Conservation (phyloP, 2,329 filamentous ascomycete genomes). For the Pseudogymnoascus verrucosus region DNA sequence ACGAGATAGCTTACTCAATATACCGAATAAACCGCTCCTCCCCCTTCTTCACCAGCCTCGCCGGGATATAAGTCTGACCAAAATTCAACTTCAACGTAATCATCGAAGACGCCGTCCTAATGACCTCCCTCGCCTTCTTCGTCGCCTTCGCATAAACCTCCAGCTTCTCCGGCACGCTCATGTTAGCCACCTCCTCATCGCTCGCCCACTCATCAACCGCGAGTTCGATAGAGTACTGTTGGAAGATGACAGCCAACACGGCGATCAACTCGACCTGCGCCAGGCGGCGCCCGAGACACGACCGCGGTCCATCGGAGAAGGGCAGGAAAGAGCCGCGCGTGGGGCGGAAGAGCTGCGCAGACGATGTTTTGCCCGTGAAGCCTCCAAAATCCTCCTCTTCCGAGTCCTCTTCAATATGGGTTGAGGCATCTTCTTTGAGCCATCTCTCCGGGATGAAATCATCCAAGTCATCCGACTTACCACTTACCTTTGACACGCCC, state of each 20-base stretch:
- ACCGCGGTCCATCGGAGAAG: slow-evolving; percentile 50
- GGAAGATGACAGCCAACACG: slow-evolving; percentile 46
- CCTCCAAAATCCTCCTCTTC: slow-evolving; percentile 43
- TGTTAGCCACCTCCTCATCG: slow-evolving; percentile 45
- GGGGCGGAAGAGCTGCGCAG: slow-evolving; percentile 41
- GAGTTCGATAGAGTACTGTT: slow-evolving; percentile 52
- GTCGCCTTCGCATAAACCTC: slow-evolving; percentile 55
- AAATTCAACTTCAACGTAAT: slow-evolving; percentile 65
- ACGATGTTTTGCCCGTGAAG: slow-evolving; percentile 52
- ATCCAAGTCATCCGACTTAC: slow-evolving; percentile 47
- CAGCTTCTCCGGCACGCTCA: slow-evolving; percentile 39
- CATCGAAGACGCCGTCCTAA: slow-evolving; percentile 50
- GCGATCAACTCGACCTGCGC: slow-evolving; percentile 53
- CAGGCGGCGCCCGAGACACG: slow-evolving; percentile 50
- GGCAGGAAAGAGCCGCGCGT: slow-evolving; percentile 49
- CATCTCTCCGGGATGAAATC: slow-evolving; percentile 68
- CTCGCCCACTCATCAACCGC: slow-evolving; percentile 48
- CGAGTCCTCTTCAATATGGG: slow-evolving; percentile 16
- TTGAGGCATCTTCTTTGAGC: slow-evolving; percentile 37
- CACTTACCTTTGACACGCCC: slow-evolving; percentile 32
- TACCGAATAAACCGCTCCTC: slow-evolving; percentile 55
- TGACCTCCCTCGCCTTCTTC: slow-evolving; percentile 41
- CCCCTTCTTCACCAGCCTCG: slow-evolving; percentile 62
- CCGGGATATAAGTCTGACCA: slow-evolving; percentile 46
- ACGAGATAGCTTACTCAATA: slow-evolving; percentile 15